Evolutionary conservation across 2,329 filamentous ascomycete genomes (phyloP), one percentile per base, ranked within the genome.

Genomic region (Epichloe hybrida): DNA sequence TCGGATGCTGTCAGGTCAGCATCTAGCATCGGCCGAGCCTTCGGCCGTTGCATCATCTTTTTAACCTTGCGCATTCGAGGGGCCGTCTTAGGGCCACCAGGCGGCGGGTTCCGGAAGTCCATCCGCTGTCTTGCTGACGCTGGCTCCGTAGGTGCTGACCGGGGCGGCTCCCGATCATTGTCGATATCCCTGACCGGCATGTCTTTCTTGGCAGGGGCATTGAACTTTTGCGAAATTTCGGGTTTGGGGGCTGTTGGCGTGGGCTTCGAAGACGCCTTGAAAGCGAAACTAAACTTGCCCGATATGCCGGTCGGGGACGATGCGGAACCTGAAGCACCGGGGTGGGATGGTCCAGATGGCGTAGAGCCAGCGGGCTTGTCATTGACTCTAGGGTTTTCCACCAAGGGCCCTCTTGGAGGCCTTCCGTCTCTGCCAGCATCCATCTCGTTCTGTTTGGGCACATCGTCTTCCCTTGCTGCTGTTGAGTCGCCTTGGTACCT

Each of bases 271-370:
- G 84, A 78, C 9, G 83, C 78, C 64, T 96, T 96, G 66, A 97
- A 88, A 1, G 89, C 88, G 65, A 97, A 97, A 64, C 88, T 94
- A 61, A 96, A 94, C 67, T 91, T 93, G 43, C 81, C 80, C 50
- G 71, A 69, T 2, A 69, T 65, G 15, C 65, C 64, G 4, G 70
- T 68, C 36, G 74, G 70, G 12, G 69, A 64, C 9, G 68, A 63
- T n/a, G 76, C 72, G n/a, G 77, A 72, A 5, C 77, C 74, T 2
- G 73, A 13, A 13, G 40, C 45, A 13, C 46, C 11, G 4, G 49
- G 35, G 20, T 52, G 52, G 9, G 38, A 46, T 8, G 50, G 13
- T 8, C 50, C n/a, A 3, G 47, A 21, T 6, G 43, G 36, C 17
- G 46, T 41, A 23, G 52, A 21, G 4, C 56, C 53, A 4, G 43